phyloP scores from a whole-genome alignment of 1,284 basidiomycete species.

The Coniferiporia sulphurascens region DNA sequence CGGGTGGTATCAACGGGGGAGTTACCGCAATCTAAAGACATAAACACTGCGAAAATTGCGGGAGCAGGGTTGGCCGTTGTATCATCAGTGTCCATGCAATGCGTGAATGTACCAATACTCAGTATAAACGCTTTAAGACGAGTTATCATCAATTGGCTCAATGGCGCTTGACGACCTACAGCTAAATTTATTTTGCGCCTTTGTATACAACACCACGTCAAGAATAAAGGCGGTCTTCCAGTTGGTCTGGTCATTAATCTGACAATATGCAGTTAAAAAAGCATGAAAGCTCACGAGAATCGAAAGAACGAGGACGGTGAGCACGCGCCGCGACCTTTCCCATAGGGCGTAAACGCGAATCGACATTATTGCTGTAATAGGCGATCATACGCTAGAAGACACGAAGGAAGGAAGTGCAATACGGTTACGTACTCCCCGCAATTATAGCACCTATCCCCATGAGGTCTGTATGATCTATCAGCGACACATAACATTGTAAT shows the following conservation, averaged over 20 bases:
- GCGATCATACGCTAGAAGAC: neutral
- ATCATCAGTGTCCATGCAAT: neutral
- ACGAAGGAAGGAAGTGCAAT: neutral
- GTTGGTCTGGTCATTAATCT: neutral
- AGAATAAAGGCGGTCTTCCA: neutral
- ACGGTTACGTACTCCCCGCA: conserved; percentile 1
- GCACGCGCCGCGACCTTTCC: neutral
- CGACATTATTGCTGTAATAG: conserved; percentile 2
- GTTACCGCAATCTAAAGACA: neutral
- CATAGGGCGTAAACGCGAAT: conserved; percentile 15
- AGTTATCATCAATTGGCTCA: neutral
- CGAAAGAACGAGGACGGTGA: neutral
- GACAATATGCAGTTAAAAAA: neutral
- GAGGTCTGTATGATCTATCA: neutral
- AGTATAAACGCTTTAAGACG: neutral
- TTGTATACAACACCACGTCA: neutral
- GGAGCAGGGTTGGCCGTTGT: neutral
- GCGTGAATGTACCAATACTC: neutral
- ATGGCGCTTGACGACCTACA: neutral
- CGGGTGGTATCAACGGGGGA: neutral
- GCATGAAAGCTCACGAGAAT: neutral
- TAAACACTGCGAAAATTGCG: neutral
- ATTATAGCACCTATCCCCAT: neutral
- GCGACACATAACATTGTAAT: neutral
- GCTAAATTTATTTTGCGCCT: neutral